These are phyloP conservation scores for Podospora sp. DNA, from an alignment of 495 filamentous ascomycete species.

Conservation along the genomic window DNA sequence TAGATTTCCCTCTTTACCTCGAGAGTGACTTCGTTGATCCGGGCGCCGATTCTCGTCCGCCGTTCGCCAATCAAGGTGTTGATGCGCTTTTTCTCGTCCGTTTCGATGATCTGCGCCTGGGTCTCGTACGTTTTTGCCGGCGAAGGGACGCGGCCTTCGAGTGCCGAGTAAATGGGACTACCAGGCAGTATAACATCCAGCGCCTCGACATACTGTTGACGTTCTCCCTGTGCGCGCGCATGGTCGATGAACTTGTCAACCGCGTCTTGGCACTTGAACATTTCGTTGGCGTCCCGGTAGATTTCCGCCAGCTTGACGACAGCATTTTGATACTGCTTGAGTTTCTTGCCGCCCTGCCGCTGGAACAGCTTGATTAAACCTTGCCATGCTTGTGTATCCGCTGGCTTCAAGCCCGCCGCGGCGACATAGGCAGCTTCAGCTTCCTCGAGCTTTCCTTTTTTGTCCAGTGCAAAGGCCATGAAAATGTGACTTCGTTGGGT, in stretches of 20 bases:
- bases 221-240: slow-evolving; percentile 69
- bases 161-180: slow-evolving; percentile 72
- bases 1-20: slow-evolving; percentile 89
- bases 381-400: slow-evolving; percentile 76
- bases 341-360: slow-evolving; percentile 65
- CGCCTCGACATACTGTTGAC: slow-evolving; percentile 69
- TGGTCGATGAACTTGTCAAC: slow-evolving; percentile 79
- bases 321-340: slow-evolving; percentile 74
- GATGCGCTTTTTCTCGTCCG: slow-evolving; percentile 86
- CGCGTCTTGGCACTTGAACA: slow-evolving; percentile 71
- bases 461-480: slow-evolving; percentile 77
- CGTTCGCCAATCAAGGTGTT: slow-evolving; percentile 89
- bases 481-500: slow-evolving; percentile 67
- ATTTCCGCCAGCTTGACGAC: slow-evolving; percentile 73
- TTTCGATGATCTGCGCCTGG: slow-evolving; percentile 81
- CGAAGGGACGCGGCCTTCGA: slow-evolving; percentile 84
- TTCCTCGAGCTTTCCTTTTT: slow-evolving; percentile 66
- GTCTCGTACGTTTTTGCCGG: slow-evolving; percentile 80
- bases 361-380: slow-evolving; percentile 87
- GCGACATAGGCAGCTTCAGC: slow-evolving; percentile 75
- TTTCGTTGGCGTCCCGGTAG: slow-evolving; percentile 66
- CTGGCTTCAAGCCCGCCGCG: slow-evolving; percentile 61
- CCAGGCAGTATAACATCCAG: slow-evolving; percentile 75
- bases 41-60: slow-evolving; percentile 83
- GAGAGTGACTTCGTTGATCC: slow-evolving; percentile 73